Evolutionary conservation across 2,329 filamentous ascomycete species (phyloP), one percentile per base, ranked within the genome.

Genomic region (Penicillium decumbens): DNA sequence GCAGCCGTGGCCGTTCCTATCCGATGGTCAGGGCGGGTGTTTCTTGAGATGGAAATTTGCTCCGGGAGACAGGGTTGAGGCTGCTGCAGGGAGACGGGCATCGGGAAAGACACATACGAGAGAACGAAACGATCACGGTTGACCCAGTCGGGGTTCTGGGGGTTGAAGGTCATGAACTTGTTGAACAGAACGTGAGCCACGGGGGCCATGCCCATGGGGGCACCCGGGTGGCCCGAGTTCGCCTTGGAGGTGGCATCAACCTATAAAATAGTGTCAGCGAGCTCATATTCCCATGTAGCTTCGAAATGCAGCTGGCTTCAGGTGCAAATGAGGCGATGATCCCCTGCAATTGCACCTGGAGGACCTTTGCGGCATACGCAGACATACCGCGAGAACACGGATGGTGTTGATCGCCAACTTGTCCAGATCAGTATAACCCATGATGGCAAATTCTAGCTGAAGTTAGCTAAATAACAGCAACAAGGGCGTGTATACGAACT

Each of bases 131-230:
- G 88, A 77, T 98, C 93, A 70, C 93, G 87, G 84, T 97, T 97
- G 66, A 93, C 69, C 91, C 91, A 98, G 60, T 89, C 81, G 65
- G 93, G 89, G 83, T 95, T 96, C 86, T 96, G 95, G 67, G 93
- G 93, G 86, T 97, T 98, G 83, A 96, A 98, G 74, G 78, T 95
- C 89, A 98, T 89, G 82, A 96, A 95, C 76, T 93, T 95, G 84
- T 95, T 95, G 80, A 89, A 98, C 60, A 98, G 84, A 68, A 97
- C 89, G 81, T 97, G 93, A 74, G 93, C 86, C 69, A 91, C 84
- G 56, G 93, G 92, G 69, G 93, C 93, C 89, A 97, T 81, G 71
- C 83, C 85, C 93, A 98, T 98, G 68, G 93, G 93, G 74, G 93
- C 93, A 81, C 93, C 93, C 68, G 93, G 93, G 79, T 98, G 93